Conservation (phyloP, 352 stramenopile species). For the Phytophthora vignae region DNA sequence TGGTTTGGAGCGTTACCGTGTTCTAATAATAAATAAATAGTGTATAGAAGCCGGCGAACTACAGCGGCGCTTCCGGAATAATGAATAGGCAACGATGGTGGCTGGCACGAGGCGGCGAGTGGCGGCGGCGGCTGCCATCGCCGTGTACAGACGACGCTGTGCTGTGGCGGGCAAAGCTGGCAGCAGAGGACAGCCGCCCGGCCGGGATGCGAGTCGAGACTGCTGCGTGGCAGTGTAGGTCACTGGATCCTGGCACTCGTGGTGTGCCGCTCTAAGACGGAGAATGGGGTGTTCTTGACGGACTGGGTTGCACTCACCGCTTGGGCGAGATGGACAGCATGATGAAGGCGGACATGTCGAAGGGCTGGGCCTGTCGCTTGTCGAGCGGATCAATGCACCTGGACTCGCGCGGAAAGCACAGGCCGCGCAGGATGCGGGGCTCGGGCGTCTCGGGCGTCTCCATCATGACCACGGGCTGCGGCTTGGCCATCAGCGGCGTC, state of each 20-base stretch:
- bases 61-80: slow-evolving; percentile 21
- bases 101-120: background rate
- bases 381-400: slow-evolving; percentile 46
- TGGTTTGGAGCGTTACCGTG: slow-evolving; percentile 19
- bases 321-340: slow-evolving; percentile 48
- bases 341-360: slow-evolving; percentile 61
- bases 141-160: too few relatives aligned
- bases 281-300: slow-evolving; percentile 2
- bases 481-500: slow-evolving; percentile 8
- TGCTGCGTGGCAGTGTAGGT: background rate
- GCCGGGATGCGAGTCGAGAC: too few relatives aligned
- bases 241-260: slow-evolving; percentile 3
- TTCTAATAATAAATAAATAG: slow-evolving; percentile 48
- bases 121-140: background rate
- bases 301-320: slow-evolving; percentile 16
- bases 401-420: slow-evolving; percentile 35
- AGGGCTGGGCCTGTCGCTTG: slow-evolving; percentile 40
- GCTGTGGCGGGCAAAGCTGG: background rate
- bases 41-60: slow-evolving; percentile 29
- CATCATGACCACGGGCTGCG: slow-evolving; percentile 13
- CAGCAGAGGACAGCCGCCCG: too few relatives aligned
- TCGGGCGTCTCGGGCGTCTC: slow-evolving; percentile 43
- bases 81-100: slow-evolving; percentile 20
- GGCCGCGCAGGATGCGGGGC: slow-evolving; percentile 31
- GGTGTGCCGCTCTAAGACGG: slow-evolving; percentile 20